phyloP scores from a whole-genome alignment of 768 basidiomycete genomes.

The Royoungia palumana region DNA sequence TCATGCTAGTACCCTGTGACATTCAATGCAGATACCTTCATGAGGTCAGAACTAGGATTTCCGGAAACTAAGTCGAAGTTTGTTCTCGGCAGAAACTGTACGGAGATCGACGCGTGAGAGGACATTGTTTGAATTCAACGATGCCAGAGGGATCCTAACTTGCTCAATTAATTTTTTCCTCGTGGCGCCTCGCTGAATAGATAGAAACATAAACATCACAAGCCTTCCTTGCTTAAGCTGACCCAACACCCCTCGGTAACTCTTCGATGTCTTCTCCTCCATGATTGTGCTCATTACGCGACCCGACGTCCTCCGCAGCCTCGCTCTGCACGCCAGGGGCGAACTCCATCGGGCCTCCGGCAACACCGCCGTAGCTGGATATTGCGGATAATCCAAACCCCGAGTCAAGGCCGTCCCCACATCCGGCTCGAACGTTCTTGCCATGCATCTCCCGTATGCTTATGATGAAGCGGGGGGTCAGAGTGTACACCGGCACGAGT shows the following conservation, averaged over 20 bases:
- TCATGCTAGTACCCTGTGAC: no score
- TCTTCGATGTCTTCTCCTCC: neutral
- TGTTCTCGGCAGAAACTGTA: slow-evolving; percentile 74
- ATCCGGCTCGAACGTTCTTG: neutral
- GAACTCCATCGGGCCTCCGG: neutral
- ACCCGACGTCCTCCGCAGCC: no score
- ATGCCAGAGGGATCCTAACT: no score
- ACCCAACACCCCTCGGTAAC: neutral
- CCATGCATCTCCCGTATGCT: neutral
- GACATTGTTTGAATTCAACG: no score
- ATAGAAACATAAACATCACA: no score
- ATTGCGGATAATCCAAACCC: neutral
- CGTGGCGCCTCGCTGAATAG: no score
- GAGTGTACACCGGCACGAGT: neutral
- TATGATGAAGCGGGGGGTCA: neutral
- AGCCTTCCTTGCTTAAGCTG: no score
- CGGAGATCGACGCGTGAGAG: slow-evolving; percentile 57
- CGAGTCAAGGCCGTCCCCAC: neutral
- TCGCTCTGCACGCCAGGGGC: neutral
- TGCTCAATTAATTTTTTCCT: no score
- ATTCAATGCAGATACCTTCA: no score
- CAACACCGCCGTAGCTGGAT: neutral
- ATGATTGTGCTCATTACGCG: no score
- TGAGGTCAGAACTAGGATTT: slow-evolving; percentile 65
- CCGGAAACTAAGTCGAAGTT: slow-evolving; percentile 82